These are phyloP conservation scores for Epichloe glyceriae DNA, from an alignment of 2,329 filamentous ascomycete genomes.

Conservation along the genomic window DNA sequence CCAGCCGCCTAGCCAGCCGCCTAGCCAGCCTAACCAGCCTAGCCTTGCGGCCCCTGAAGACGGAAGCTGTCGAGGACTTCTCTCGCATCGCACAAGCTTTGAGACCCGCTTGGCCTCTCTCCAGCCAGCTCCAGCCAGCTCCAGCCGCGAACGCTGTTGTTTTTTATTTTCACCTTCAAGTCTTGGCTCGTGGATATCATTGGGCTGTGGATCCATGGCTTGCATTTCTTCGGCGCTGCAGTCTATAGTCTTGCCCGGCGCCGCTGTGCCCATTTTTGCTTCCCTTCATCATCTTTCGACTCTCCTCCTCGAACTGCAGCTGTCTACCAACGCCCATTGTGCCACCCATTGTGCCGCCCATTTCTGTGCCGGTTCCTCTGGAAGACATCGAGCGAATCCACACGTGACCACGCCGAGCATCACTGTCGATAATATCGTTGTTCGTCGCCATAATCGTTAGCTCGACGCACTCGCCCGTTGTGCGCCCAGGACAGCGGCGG, in stretches of 20 bases:
- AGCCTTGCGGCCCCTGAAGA: background rate
- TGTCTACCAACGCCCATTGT: background rate
- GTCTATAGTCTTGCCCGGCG: slow-evolving; percentile 1
- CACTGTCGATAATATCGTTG: background rate
- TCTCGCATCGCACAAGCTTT: background rate
- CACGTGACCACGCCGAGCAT: background rate
- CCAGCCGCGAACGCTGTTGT: background rate
- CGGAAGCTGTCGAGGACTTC: background rate
- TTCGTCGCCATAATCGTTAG: background rate
- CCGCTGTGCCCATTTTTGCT: slow-evolving; percentile 9
- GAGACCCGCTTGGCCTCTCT: background rate
- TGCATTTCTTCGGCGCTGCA: background rate
- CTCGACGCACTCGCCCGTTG: background rate
- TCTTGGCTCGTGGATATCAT: background rate
- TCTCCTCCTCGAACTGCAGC: background rate
- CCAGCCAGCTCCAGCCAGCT: background rate
- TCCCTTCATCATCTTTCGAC: slow-evolving; percentile 6
- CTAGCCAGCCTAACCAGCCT: no score
- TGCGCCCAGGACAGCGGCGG: background rate
- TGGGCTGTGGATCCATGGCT: background rate
- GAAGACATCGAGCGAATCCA: background rate
- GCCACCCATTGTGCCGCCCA: background rate
- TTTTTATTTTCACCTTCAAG: no score
- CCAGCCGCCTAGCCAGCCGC: no score
- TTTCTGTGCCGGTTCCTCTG: background rate